These are phyloP conservation scores for Graphium sp. DNA, from an alignment of 2,329 filamentous ascomycete species.

Conservation along the genomic window DNA sequence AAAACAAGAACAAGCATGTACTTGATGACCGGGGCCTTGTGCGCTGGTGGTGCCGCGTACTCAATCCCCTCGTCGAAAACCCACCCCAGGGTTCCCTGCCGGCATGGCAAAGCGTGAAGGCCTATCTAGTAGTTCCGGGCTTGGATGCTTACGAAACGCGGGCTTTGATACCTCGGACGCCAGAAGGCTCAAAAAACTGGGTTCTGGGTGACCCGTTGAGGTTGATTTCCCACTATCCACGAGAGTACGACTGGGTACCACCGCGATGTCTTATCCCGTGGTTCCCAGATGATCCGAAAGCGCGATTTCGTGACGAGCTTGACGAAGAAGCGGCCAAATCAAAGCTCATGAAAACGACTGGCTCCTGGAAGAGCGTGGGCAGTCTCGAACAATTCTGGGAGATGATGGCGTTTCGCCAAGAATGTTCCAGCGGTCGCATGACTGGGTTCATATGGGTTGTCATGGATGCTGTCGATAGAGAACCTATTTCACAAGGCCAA, in stretches of 20 bases:
- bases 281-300: constrained; percentile 91
- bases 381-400: constrained; percentile 94
- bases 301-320: constrained; percentile 72
- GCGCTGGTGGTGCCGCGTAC: constrained; percentile 85
- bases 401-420: constrained; percentile 91
- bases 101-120: constrained; percentile 37
- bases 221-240: constrained; percentile 42
- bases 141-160: constrained; percentile 66
- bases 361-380: constrained; percentile 69
- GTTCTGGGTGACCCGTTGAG: constrained; percentile 59
- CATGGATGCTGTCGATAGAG: constrained; percentile 36
- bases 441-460: constrained; percentile 94
- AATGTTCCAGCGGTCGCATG: constrained; percentile 81
- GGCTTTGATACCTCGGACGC: constrained; percentile 54
- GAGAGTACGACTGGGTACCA: constrained; percentile 43
- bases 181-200: constrained; percentile 33
- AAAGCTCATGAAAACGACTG: constrained; percentile 33
- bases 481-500: constrained; percentile 1
- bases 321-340: constrained; percentile 62
- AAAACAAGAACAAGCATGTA: constrained; percentile 76
- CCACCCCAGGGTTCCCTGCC: constrained; percentile 15
- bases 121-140: constrained; percentile 76
- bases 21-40: constrained; percentile 80
- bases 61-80: constrained; percentile 55
- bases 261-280: constrained; percentile 74